A percentile compares a stretch with the other conserved stretches of the same genome.
Conservation (phyloP, 768 basidiomycete species). For the Podaxis sp. region DNA sequence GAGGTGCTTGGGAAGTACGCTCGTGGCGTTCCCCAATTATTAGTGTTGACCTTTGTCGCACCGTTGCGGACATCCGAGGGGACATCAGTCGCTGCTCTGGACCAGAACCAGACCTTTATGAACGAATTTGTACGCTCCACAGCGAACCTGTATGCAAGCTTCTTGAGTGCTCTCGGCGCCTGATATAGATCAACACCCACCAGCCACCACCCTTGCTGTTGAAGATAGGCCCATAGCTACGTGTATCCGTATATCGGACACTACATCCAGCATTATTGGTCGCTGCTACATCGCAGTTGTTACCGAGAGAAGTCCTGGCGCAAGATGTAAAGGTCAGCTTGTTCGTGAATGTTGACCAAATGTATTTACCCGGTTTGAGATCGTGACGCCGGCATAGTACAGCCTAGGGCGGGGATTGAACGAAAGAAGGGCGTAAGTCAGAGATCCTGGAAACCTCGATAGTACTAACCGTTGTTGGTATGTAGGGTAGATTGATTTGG, state of each 20-base stretch:
- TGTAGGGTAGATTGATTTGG: slow-evolving; percentile 58
- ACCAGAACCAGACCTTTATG: slow-evolving; percentile 77
- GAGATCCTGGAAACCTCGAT: neutral
- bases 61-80: slow-evolving; percentile 49
- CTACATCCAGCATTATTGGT: slow-evolving; percentile 40
- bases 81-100: slow-evolving; percentile 40
- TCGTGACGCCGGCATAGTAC: slow-evolving; percentile 51
- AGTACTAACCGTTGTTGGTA: slow-evolving; percentile 41
- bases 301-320: slow-evolving; percentile 33
- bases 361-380: slow-evolving; percentile 45
- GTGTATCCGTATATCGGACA: slow-evolving; percentile 25
- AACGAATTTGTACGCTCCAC: slow-evolving; percentile 55
- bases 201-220: slow-evolving; percentile 64
- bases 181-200: slow-evolving; percentile 30
- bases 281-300: slow-evolving; percentile 49
- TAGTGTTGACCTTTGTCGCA: slow-evolving; percentile 42
- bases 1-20: slow-evolving; percentile 61
- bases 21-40: slow-evolving; percentile 56
- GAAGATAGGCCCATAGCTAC: slow-evolving; percentile 58
- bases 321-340: neutral
- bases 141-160: slow-evolving; percentile 46
- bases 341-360: neutral
- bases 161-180: neutral
- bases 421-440: neutral
- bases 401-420: slow-evolving; percentile 31